Base-by-base conservation (phyloP, 1,139 yeast genomes). In the Taphrina populina region DNA sequence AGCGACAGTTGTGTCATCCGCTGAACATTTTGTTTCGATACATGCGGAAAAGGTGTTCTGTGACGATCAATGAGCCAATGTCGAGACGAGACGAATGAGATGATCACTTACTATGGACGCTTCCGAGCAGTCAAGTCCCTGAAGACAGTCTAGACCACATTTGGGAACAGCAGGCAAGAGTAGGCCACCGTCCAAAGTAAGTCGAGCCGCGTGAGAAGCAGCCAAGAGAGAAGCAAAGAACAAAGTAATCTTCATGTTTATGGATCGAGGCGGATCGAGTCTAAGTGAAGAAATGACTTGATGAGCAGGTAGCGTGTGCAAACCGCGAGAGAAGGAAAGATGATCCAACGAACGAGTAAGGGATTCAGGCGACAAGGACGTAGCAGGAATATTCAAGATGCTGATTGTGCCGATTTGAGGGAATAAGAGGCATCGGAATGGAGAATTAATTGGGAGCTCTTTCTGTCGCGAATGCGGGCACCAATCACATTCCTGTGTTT, bases 81-180 rank as follows among this genome's bases (percentile, higher is more conserved):
- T 10, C 36, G 15, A 7, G 7, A 27, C 30, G 30, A 8, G 13
- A 33, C 15, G 7, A 6, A 13, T 8, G 15, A 13, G 7, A 15
- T 6, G 7, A 40, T 6, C 20, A 20, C 47, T 30, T 30, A 43
- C 47, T 8, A 43, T 43, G 6, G 47, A 13, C 13, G 20, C 26
- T 21, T 29, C n/a, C 10, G 45, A 5, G 37, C 47, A 43, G 37
- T 13, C 37, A 26, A 43, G 24, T 13, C 23, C 17, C 2, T n/a
- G 10, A 19, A 43, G 37, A 43, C 47, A 43, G 7, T 29, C 47
- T 10, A n/a, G 4, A 2, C 47, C 47, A 30, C 47, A 43, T 21
- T 37, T 37, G 10, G 43, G 43, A 10, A 37, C 30, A 7, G 43
- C 27, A 2, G 43, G 19, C 10, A 23, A 7, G 17, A 37, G 8